Evolutionary conservation across 768 basidiomycete genomes (phyloP).

Genomic region (Saitozyma sp.): DNA sequence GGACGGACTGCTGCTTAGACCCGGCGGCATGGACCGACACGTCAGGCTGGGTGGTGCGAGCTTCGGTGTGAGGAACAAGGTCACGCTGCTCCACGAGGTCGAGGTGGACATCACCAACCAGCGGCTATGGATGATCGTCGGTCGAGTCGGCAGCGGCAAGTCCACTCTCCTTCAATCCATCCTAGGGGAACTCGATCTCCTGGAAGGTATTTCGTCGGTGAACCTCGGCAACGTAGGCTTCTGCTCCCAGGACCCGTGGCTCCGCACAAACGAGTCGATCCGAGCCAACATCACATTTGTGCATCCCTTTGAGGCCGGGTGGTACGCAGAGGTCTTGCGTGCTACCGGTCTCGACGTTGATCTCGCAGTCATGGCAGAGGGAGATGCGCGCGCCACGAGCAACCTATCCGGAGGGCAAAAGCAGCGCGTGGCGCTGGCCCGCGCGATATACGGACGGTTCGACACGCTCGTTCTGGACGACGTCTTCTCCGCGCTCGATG

Average conservation of each 20-base stretch:
- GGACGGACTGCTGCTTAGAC: not conserved
- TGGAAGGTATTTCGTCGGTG: conserved; percentile 8
- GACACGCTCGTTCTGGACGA: conserved; percentile 32
- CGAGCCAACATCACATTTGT: conserved; percentile 21
- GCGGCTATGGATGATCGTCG: conserved; percentile 22
- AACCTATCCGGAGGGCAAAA: conserved; percentile 24
- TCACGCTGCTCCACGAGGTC: conserved; percentile 7
- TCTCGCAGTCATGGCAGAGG: conserved; percentile 2
- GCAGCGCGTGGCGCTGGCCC: conserved; percentile 29
- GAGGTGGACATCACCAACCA: conserved; percentile 7
- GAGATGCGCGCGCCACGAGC: conserved; percentile 10
- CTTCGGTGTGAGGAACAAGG: conserved; percentile 15
- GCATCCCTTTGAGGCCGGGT: conserved; percentile 9
- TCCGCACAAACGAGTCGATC: conserved; percentile 10
- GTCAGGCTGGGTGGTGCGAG: conserved; percentile 5
- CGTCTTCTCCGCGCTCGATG: conserved; percentile 35
- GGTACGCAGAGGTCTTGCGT: conserved; percentile 20
- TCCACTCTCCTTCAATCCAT: conserved; percentile 21
- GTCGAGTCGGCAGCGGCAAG: conserved; percentile 28
- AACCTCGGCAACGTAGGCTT: conserved; percentile 14
- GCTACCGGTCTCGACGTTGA: conserved; percentile 17
- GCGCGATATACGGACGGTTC: conserved; percentile 26
- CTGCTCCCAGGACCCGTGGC: conserved; percentile 26
- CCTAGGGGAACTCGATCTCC: conserved; percentile 20
- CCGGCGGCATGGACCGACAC: not conserved